phyloP scores from a whole-genome alignment of 768 basidiomycete genomes.

The Xerocomus brunneocitrinus region DNA sequence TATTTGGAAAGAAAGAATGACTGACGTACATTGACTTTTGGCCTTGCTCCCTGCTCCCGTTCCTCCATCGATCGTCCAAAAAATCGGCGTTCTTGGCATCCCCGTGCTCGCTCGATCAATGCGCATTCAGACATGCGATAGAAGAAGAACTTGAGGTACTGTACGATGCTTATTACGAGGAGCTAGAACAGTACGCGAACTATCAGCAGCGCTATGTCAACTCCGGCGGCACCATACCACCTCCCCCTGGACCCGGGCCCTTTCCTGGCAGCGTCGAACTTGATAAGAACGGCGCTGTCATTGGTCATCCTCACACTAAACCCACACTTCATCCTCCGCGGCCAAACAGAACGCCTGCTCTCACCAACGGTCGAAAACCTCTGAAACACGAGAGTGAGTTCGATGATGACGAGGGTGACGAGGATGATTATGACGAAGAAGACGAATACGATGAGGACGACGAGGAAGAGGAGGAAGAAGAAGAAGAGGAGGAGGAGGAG shows the following conservation, averaged over 20 bases:
- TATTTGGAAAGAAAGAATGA: conserved; percentile 11
- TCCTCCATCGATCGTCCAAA: conserved; percentile 19
- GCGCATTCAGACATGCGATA: conserved; percentile 75
- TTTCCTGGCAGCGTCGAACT: conserved; percentile 98
- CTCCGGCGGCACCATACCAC: conserved; percentile 83
- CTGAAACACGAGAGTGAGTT: conserved; percentile 59
- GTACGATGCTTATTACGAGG: conserved; percentile 99
- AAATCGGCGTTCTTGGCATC: conserved; percentile 7
- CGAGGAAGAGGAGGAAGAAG: conserved; percentile 68
- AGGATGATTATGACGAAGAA: conserved; percentile 50
- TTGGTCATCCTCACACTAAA: conserved; percentile 35
- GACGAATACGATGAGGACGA: conserved; percentile 55
- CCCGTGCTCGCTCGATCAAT: conserved; percentile 14
- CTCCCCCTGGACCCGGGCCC: conserved; percentile 93
- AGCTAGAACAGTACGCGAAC: conserved; percentile 98
- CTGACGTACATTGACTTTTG: conserved; percentile 22
- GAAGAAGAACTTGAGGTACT: conserved; percentile 99
- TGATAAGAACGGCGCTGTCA: conserved; percentile 81
- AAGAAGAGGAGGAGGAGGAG: conserved; percentile 64
- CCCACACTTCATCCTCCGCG: conserved; percentile 38
- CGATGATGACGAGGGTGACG: conserved; percentile 60
- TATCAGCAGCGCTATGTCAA: conserved; percentile 94
- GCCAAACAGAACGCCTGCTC: conserved; percentile 31
- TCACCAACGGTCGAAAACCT: conserved; percentile 37
- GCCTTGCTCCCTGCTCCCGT: conserved; percentile 16